These are phyloP conservation scores for Isabelozyma heimii DNA, from an alignment of 805 yeast genomes.

Conservation along the genomic window DNA sequence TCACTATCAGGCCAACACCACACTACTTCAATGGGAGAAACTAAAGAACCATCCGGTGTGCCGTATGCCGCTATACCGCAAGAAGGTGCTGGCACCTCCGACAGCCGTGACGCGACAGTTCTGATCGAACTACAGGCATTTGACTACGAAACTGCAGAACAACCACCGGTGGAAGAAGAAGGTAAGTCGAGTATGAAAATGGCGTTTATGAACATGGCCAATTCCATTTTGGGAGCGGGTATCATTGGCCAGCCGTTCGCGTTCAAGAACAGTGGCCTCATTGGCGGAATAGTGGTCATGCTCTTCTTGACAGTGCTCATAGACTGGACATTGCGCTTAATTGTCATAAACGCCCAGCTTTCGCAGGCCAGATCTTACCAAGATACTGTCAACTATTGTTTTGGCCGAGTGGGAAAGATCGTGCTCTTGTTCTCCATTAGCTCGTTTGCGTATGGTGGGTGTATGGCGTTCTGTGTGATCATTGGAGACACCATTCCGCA, in stretches of 20 bases:
- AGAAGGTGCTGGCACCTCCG: background rate
- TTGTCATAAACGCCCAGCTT: conserved; percentile 77
- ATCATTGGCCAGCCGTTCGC: conserved; percentile 94
- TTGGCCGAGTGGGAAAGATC: conserved; percentile 69
- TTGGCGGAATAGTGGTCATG: conserved; percentile 68
- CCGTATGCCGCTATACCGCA: background rate
- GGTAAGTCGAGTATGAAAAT: conserved; percentile 54
- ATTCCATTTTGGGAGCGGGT: conserved; percentile 93
- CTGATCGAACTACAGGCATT: background rate
- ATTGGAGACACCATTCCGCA: conserved; percentile 96
- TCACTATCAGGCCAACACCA: no score
- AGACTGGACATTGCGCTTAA: conserved; percentile 83
- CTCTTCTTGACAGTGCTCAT: conserved; percentile 62
- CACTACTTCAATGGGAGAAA: background rate
- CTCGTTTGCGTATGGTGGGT: conserved; percentile 90
- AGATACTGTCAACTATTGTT: conserved; percentile 76
- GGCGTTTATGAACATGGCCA: conserved; percentile 98
- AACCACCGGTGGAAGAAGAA: background rate
- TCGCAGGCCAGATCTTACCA: conserved; percentile 79
- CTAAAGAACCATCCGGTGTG: background rate
- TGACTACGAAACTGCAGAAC: background rate
- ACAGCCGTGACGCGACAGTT: background rate
- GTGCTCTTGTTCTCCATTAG: conserved; percentile 75
- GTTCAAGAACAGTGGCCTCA: conserved; percentile 71
- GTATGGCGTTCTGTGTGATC: conserved; percentile 89